Percentiles rank a stretch among this genome's conserved stretches.
Conservation (phyloP, 192 early-diverging fungal species). For the Coemansia sp. region DNA sequence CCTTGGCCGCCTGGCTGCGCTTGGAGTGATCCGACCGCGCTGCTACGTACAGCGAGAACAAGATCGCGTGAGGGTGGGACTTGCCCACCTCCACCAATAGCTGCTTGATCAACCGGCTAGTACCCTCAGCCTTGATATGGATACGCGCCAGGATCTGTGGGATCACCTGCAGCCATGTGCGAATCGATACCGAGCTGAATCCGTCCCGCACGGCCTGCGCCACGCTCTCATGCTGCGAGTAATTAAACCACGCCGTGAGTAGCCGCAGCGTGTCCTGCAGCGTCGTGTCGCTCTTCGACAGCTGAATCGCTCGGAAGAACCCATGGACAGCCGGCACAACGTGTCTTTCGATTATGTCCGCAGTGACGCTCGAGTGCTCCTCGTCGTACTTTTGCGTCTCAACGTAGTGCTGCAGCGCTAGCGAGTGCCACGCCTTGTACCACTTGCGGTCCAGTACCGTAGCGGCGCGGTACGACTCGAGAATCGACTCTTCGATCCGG, state of each 20-base stretch:
- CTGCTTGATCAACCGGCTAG: slow-evolving; percentile 85
- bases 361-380: slow-evolving; percentile 58
- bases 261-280: slow-evolving; percentile 94
- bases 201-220: slow-evolving; percentile 80
- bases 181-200: slow-evolving; percentile 81
- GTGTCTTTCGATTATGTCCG: slow-evolving; percentile 62
- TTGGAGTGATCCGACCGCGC: slow-evolving; percentile 82
- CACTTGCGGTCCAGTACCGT: slow-evolving; percentile 88
- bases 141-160: slow-evolving; percentile 96
- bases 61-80: slow-evolving; percentile 91
- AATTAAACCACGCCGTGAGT: slow-evolving; percentile 95
- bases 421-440: slow-evolving; percentile 98
- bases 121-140: slow-evolving; percentile 74
- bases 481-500: slow-evolving; percentile 60
- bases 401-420: slow-evolving; percentile 88
- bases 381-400: slow-evolving; percentile 82
- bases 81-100: slow-evolving; percentile 89
- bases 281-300: slow-evolving; percentile 80
- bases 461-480: slow-evolving; percentile 81
- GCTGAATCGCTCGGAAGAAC: slow-evolving; percentile 90
- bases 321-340: slow-evolving; percentile 87
- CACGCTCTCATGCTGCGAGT: slow-evolving; percentile 86
- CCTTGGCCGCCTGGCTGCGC: slow-evolving; percentile 70
- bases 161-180: slow-evolving; percentile 97
- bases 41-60: slow-evolving; percentile 94